Evolutionary conservation across 1,284 basidiomycete species (phyloP).

Genomic region (Sporisorium reilianum): DNA sequence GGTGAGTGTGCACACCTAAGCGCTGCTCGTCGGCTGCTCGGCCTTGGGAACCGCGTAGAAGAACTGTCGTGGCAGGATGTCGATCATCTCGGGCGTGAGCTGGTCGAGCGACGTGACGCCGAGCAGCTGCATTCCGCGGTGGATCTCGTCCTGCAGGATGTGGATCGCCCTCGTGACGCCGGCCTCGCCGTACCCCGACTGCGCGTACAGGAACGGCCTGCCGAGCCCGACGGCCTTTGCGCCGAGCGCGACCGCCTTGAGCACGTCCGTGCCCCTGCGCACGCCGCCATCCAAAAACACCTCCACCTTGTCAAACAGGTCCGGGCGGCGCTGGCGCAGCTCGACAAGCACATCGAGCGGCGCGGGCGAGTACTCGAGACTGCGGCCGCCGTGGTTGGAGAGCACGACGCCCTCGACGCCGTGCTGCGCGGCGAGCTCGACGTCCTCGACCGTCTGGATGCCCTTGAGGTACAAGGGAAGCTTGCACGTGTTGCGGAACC

Average conservation of each 20-base stretch:
- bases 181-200: slow-evolving; percentile 86
- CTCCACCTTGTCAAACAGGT: slow-evolving; percentile 75
- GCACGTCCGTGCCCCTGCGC: slow-evolving; percentile 77
- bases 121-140: slow-evolving; percentile 81
- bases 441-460: slow-evolving; percentile 76
- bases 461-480: slow-evolving; percentile 87
- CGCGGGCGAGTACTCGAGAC: slow-evolving; percentile 64
- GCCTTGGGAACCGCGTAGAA: slow-evolving; percentile 20
- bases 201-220: slow-evolving; percentile 88
- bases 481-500: slow-evolving; percentile 80
- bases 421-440: slow-evolving; percentile 75
- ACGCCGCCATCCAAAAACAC: slow-evolving; percentile 92
- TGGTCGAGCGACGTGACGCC: slow-evolving; percentile 80
- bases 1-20: not conserved
- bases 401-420: slow-evolving; percentile 72
- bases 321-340: slow-evolving; percentile 74
- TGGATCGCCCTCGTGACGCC: slow-evolving; percentile 80
- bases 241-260: slow-evolving; percentile 86
- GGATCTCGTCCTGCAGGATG: slow-evolving; percentile 84
- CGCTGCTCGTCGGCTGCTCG: slow-evolving; percentile 4
- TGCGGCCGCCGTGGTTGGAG: slow-evolving; percentile 72
- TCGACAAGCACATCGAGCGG: slow-evolving; percentile 73
- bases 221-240: slow-evolving; percentile 90
- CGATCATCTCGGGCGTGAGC: slow-evolving; percentile 83
- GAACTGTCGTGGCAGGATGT: slow-evolving; percentile 56